phyloP scores from a whole-genome alignment of 768 basidiomycete genomes.

The Boletus rubroflammeus region DNA sequence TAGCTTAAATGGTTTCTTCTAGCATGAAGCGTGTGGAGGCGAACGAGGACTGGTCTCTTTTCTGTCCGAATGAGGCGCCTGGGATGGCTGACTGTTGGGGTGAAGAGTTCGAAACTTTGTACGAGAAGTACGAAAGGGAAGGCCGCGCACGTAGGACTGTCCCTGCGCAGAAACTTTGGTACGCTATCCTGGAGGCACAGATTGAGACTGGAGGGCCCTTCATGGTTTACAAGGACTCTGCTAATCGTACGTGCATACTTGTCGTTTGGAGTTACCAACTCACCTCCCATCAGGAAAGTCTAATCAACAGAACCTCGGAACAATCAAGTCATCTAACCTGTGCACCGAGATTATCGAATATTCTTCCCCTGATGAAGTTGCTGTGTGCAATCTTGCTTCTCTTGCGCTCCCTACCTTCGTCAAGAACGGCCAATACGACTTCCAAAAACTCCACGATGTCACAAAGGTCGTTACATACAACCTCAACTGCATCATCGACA shows the following conservation, averaged over 20 bases:
- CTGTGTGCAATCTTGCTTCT: slow-evolving; percentile 98
- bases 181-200: slow-evolving; percentile 93
- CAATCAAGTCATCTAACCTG: slow-evolving; percentile 98
- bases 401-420: slow-evolving; percentile 93
- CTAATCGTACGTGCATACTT: slow-evolving; percentile 62
- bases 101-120: slow-evolving; percentile 84
- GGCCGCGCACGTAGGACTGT: slow-evolving; percentile 81
- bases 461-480: slow-evolving; percentile 90
- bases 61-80: slow-evolving; percentile 97
- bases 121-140: slow-evolving; percentile 84
- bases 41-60: slow-evolving; percentile 89
- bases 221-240: slow-evolving; percentile 98
- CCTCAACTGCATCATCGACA: slow-evolving; percentile 90
- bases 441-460: slow-evolving; percentile 92
- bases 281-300: slow-evolving; percentile 68
- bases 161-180: slow-evolving; percentile 98
- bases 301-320: slow-evolving; percentile 97
- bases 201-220: slow-evolving; percentile 99
- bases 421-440: slow-evolving; percentile 79
- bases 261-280: background rate
- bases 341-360: slow-evolving; percentile 99
- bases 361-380: slow-evolving; percentile 94
- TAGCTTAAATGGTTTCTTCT: background rate
- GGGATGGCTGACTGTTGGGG: slow-evolving; percentile 85
- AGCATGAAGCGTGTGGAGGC: slow-evolving; percentile 97